Evolutionary conservation across 257 asterid species (phyloP), one percentile per base, ranked within the genome.

Genomic region (Penstemon barbatus): DNA sequence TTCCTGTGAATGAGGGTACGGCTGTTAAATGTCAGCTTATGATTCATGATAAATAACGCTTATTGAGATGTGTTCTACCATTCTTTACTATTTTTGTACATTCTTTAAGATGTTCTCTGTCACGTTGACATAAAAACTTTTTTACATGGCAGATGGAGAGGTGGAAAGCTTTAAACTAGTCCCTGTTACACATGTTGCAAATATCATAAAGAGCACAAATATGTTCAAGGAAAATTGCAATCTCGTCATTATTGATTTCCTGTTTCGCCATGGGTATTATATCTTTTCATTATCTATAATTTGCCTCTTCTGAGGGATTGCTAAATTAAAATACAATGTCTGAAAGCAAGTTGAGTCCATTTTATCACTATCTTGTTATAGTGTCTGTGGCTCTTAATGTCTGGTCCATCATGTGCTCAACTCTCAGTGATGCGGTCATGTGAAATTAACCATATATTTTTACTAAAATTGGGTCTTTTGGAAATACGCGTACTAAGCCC

Each of bases 231-330:
- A 88, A 42, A 92, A 92, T 60, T 92, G 97, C 86, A 89, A 80
- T 63, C 86, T 92, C 43, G 98, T 92, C 67, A 77, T 92, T 43
- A 90, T 84, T n/a, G 93, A 92, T 82, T 90, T 92, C 86, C 82
- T 92, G 66, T 77, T 92, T 75, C 95, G 98, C 69, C 97, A 83
- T 55, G 98, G 98, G 97, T 92, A 91, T 67, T 76, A 60, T 77
- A 65, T 71, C 65, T 40, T 65, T 65, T 59, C 51, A 41, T 5
- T 41, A 10, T 65, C 74, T 66, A 62, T 62, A 49, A 51, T 39
- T 5, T 75, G 44, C 4, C 44, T 7, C 41, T 37, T 61, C 19
- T 48, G 37, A 33, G 42, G 41, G 8, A 42, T 43, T 25, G 62
- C 61, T 42, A 5, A 50, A 4, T 25, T 7, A 18, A 25, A 36